A percentile compares a stretch with the other conserved stretches of the same genome.
Evolutionary conservation across 2,329 filamentous ascomycete species (phyloP).

Genomic region (Trichoderma sp.): DNA sequence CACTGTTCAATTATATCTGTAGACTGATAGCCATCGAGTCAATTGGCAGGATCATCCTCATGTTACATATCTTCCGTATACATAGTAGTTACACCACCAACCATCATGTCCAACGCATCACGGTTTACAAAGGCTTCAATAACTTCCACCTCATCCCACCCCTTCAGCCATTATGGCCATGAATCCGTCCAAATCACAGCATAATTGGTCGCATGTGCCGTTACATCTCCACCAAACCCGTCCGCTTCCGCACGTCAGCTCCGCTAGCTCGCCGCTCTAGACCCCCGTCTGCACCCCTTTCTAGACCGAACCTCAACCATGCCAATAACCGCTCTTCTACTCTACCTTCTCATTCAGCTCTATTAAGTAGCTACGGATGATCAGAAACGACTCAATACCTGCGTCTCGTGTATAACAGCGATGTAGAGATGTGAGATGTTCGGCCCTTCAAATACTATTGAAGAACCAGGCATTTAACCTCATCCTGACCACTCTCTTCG

Average conservation of each 20-base stretch:
- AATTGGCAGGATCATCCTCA: too few relatives aligned
- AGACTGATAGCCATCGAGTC: too few relatives aligned
- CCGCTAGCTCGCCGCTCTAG: slow-evolving; percentile 2
- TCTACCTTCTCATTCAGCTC: too few relatives aligned
- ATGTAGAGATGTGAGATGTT: too few relatives aligned
- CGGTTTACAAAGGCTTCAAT: background rate
- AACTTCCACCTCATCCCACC: background rate
- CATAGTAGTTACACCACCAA: background rate
- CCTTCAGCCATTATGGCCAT: background rate
- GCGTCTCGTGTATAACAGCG: background rate
- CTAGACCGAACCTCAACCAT: background rate
- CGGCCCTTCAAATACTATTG: background rate
- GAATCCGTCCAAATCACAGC: background rate
- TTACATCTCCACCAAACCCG: background rate
- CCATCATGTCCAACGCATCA: background rate
- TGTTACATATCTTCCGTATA: background rate
- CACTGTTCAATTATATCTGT: too few relatives aligned
- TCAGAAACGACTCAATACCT: background rate
- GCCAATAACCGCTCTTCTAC: background rate
- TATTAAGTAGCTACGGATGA: background rate
- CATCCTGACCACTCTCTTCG: background rate
- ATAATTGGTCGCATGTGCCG: background rate
- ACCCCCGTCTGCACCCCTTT: background rate
- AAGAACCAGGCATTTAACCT: background rate
- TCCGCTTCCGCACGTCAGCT: background rate